Evolutionary conservation across 176 grass and related monocot species (phyloP).

Genomic region (Cenchrus americanus): DNA sequence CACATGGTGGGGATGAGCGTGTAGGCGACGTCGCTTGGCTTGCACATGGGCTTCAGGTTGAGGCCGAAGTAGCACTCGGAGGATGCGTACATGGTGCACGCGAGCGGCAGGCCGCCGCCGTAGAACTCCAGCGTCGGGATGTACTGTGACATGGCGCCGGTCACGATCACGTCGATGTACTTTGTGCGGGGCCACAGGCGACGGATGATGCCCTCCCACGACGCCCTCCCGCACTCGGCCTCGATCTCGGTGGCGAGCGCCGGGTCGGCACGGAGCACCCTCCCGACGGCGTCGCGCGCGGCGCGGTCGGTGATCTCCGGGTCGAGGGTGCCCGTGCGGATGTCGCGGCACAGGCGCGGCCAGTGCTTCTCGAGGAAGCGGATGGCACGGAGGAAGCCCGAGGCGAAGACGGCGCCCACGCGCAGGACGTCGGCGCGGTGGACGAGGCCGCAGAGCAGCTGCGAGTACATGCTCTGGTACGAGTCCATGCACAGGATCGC

Average conservation of each 20-base stretch:
- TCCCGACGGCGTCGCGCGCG: conserved; percentile 64
- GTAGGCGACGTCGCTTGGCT: conserved; percentile 82
- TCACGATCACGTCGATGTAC: conserved; percentile 97
- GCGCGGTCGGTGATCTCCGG: conserved; percentile 67
- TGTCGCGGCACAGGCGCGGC: conserved; percentile 74
- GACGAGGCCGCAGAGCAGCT: conserved; percentile 90
- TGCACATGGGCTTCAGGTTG: conserved; percentile 92
- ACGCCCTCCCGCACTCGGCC: conserved; percentile 60
- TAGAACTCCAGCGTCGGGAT: conserved; percentile 93
- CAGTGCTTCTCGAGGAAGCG: conserved; percentile 94
- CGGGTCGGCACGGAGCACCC: conserved; percentile 63
- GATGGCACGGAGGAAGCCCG: conserved; percentile 91
- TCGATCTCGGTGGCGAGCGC: conserved; percentile 68
- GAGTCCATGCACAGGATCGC: conserved; percentile 86
- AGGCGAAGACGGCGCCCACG: conserved; percentile 89
- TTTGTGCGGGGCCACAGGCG: conserved; percentile 91
- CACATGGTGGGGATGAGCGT: conserved; percentile 98
- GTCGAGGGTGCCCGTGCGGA: conserved; percentile 72
- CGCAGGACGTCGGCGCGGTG: conserved; percentile 81
- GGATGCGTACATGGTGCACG: conserved; percentile 97
- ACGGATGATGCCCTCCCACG: conserved; percentile 83
- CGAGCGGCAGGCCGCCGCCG: conserved; percentile 70
- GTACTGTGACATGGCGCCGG: conserved; percentile 98
- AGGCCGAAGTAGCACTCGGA: conserved; percentile 97
- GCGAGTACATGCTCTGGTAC: conserved; percentile 97